Evolutionary conservation across 2,329 filamentous ascomycete genomes (phyloP).

Genomic region (Venturia carpophila): DNA sequence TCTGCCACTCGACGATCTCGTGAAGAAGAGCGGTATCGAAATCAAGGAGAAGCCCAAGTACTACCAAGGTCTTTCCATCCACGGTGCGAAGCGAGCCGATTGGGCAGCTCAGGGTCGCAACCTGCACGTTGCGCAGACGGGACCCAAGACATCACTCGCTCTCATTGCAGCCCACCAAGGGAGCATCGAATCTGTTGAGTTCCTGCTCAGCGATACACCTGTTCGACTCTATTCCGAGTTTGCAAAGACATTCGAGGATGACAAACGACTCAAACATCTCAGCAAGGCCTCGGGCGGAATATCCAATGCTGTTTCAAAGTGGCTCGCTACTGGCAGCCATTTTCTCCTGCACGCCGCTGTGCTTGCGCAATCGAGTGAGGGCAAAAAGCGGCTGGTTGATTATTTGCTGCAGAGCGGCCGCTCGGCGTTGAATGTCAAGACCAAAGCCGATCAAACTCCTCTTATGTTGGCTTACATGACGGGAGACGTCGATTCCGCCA

Average conservation of each 20-base stretch:
- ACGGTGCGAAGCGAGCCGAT: constrained; percentile 64
- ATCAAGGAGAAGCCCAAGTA: constrained; percentile 57
- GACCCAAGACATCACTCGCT: constrained; percentile 47
- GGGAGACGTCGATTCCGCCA: constrained; percentile 47
- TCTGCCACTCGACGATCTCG: constrained; percentile 59
- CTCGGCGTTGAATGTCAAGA: constrained; percentile 54
- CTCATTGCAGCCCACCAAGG: constrained; percentile 50
- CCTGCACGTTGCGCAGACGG: constrained; percentile 4
- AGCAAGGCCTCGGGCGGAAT: constrained; percentile 54
- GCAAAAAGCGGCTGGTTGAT: constrained; percentile 50
- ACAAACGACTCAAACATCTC: constrained; percentile 56
- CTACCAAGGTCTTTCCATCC: constrained; percentile 70
- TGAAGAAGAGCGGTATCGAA: constrained; percentile 57
- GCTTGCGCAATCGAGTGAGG: constrained; percentile 28
- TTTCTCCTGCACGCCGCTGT: constrained; percentile 54
- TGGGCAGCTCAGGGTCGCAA: constrained; percentile 61
- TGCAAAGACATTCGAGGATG: constrained; percentile 51
- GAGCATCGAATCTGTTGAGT: constrained; percentile 63
- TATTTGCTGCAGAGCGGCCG: constrained; percentile 59
- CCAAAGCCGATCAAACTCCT: constrained; percentile 52
- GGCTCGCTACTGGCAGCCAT: constrained; percentile 47
- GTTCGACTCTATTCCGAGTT: constrained; percentile 62
- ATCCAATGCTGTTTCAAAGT: constrained; percentile 53
- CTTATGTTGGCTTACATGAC: constrained; percentile 58
- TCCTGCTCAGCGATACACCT: constrained; percentile 67